Conservation (phyloP, 352 stramenopile species). For the Thraustochytrium striatum region DNA sequence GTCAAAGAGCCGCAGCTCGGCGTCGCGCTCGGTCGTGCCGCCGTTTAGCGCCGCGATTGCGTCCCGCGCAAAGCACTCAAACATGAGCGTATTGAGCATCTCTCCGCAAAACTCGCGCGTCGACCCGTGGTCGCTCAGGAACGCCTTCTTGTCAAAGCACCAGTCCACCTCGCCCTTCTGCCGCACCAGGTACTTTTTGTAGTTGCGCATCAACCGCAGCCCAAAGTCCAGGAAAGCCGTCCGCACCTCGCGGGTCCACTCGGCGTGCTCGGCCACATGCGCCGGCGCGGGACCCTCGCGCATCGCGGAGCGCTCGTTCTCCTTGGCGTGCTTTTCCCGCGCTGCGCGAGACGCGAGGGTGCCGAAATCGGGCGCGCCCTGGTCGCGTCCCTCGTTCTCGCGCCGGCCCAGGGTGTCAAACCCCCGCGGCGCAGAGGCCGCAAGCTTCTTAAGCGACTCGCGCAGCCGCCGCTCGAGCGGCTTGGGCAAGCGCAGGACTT, state of each 20-base stretch:
- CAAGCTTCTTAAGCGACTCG: slow-evolving; percentile 24
- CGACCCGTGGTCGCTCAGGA: slow-evolving; percentile 52
- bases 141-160: slow-evolving; percentile 17
- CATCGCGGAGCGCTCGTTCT: slow-evolving; percentile 52
- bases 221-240: not conserved
- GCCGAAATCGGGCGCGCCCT: not conserved
- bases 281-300: not conserved
- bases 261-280: not conserved
- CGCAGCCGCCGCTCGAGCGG: not conserved
- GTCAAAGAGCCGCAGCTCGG: slow-evolving; percentile 63
- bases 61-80: slow-evolving; percentile 10
- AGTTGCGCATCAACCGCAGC: slow-evolving; percentile 65
- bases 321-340: not conserved
- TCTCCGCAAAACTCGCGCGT: slow-evolving; percentile 53
- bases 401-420: not conserved
- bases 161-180: slow-evolving; percentile 26
- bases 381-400: not conserved
- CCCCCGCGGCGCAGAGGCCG: not conserved
- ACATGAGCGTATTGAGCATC: slow-evolving; percentile 16
- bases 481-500: slow-evolving; percentile 10
- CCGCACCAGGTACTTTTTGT: slow-evolving; percentile 63
- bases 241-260: slow-evolving; percentile 1
- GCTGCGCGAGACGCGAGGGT: not conserved
- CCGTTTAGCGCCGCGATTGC: slow-evolving; percentile 62
- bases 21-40: slow-evolving; percentile 63